Conservation (phyloP, 306 rosid genomes). For the Oxytropis ochrocephala region DNA sequence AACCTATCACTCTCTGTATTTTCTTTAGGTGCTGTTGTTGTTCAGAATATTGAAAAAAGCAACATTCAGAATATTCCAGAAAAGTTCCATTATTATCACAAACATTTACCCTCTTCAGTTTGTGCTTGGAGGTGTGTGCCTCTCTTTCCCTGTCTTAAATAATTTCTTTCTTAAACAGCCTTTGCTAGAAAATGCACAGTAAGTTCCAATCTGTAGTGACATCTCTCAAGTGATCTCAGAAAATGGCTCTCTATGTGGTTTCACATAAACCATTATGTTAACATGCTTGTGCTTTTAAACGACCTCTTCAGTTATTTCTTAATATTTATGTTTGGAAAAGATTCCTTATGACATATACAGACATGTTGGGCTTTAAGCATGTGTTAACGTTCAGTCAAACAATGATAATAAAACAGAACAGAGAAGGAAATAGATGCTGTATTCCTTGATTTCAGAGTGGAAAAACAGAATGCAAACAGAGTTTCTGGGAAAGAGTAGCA, state of each 20-base stretch:
- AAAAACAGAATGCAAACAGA: too few relatives aligned
- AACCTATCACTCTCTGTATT: neutral
- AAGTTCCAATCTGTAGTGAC: neutral
- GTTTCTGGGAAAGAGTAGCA: too few relatives aligned
- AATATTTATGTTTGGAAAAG: neutral
- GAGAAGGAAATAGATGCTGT: neutral
- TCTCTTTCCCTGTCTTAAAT: conserved; percentile 7
- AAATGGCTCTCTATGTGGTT: neutral
- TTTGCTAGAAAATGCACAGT: neutral
- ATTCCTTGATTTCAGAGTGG: too few relatives aligned
- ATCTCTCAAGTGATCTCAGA: neutral
- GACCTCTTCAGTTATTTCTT: neutral
- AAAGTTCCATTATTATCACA: neutral
- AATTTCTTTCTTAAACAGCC: neutral
- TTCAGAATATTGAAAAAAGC: conserved; percentile 23
- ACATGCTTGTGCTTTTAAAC: neutral
- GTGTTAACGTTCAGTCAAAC: too few relatives aligned
- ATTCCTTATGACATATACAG: neutral
- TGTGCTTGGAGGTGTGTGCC: conserved; percentile 61
- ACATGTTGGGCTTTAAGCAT: neutral
- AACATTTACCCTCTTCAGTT: conserved; percentile 37
- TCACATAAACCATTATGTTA: neutral
- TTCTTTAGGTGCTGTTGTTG: conserved; percentile 28
- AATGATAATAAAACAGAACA: too few relatives aligned
- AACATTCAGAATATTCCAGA: conserved; percentile 12